Conservation (phyloP, 495 filamentous ascomycete species). For the Massariosphaeria phaeospora region DNA sequence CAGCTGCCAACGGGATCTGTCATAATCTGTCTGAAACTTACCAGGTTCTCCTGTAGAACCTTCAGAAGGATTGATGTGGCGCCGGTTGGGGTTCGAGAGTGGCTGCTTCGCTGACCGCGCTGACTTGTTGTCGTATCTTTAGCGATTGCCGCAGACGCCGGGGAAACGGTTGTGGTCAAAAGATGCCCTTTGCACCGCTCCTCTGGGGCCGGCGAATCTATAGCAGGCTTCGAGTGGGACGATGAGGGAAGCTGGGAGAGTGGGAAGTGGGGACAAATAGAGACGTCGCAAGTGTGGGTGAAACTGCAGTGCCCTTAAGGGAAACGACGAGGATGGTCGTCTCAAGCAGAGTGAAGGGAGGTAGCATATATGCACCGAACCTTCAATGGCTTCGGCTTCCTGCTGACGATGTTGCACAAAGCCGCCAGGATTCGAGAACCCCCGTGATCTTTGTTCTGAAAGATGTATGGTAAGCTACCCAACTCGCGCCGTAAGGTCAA, state of each 20-base stretch:
- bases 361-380: slow-evolving; percentile 28
- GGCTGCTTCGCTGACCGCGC: slow-evolving; percentile 22
- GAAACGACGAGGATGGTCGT: neutral
- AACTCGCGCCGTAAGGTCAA: slow-evolving; percentile 1
- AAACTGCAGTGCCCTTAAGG: slow-evolving; percentile 1
- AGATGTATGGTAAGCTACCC: slow-evolving; percentile 18
- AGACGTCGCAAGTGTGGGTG: slow-evolving; percentile 14
- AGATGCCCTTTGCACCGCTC: slow-evolving; percentile 3
- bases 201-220: slow-evolving; percentile 13
- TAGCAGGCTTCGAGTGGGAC: neutral
- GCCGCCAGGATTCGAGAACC: slow-evolving; percentile 10
- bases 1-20: slow-evolving; percentile 19
- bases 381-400: slow-evolving; percentile 22
- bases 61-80: slow-evolving; percentile 27
- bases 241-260: neutral
- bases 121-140: slow-evolving; percentile 21
- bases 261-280: neutral
- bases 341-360: slow-evolving; percentile 18
- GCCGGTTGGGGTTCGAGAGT: slow-evolving; percentile 7
- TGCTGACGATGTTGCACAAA: slow-evolving; percentile 22
- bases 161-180: slow-evolving; percentile 19
- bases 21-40: slow-evolving; percentile 31
- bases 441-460: slow-evolving; percentile 28
- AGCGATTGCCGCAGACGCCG: slow-evolving; percentile 30
- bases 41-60: slow-evolving; percentile 27